Conservation (phyloP, 768 basidiomycete genomes). For the Lentinus tigrinus region DNA sequence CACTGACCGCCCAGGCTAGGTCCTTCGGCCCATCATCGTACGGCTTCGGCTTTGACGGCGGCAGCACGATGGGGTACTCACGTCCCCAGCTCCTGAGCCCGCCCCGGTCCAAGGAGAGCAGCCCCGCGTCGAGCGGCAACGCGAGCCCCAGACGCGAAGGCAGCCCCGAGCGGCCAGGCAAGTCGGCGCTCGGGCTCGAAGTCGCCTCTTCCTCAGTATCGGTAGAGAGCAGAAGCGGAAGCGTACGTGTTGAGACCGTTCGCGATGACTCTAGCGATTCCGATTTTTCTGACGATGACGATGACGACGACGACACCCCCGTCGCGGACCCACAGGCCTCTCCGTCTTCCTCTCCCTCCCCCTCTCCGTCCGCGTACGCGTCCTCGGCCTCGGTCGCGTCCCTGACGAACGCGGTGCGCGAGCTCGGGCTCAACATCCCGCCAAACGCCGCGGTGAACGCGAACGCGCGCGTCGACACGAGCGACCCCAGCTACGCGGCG, state of each 20-base stretch:
- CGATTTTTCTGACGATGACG: not conserved
- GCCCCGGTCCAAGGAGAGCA: constrained; percentile 20
- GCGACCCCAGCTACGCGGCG: constrained; percentile 50
- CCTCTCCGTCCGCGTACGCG: no score
- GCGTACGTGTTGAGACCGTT: not conserved
- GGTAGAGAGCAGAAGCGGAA: not conserved
- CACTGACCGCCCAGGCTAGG: constrained; percentile 8
- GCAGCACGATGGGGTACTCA: not conserved
- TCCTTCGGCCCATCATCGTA: constrained; percentile 9
- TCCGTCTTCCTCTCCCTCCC: no score
- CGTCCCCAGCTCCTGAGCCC: constrained; percentile 23
- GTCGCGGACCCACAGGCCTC: no score
- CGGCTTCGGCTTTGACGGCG: constrained; percentile 5
- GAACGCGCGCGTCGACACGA: constrained; percentile 25
- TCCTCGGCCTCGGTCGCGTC: not conserved
- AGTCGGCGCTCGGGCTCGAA: constrained; percentile 6
- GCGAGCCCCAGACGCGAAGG: constrained; percentile 13
- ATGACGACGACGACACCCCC: constrained; percentile 7
- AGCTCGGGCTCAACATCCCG: constrained; percentile 16
- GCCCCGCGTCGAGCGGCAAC: constrained; percentile 14
- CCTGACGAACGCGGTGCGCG: constrained; percentile 9
- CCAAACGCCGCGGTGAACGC: constrained; percentile 1
- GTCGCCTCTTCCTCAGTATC: not conserved
- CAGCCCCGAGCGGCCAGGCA: constrained; percentile 7
- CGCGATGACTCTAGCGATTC: not conserved